Evolutionary conservation across 495 filamentous ascomycete species (phyloP).

Genomic region (Bryoglossum gracile): DNA sequence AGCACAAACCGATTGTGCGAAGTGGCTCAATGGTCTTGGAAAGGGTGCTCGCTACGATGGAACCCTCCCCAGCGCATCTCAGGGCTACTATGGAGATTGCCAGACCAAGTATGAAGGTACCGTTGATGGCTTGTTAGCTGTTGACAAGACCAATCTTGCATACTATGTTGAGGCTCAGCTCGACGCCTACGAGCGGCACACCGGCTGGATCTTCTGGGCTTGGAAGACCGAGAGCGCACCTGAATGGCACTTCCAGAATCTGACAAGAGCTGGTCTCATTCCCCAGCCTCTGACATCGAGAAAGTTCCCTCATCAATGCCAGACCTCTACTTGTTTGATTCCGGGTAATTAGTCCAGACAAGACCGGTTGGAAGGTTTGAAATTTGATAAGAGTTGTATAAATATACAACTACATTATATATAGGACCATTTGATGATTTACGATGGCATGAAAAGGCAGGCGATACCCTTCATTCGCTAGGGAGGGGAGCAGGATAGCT

Average conservation of each 20-base stretch:
- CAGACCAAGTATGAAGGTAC: constrained; percentile 49
- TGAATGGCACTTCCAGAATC: constrained; percentile 77
- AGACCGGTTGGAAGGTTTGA: neutral
- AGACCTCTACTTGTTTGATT: constrained; percentile 14
- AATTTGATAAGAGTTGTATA: neutral
- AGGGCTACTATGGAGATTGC: constrained; percentile 50
- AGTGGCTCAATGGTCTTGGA: constrained; percentile 62
- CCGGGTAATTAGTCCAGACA: constrained; percentile 13
- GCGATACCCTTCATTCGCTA: constrained; percentile 16
- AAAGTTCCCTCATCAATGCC: constrained; percentile 21
- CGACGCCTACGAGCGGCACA: constrained; percentile 60
- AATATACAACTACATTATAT: too few relatives aligned
- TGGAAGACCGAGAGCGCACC: constrained; percentile 81
- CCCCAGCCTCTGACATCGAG: constrained; percentile 23
- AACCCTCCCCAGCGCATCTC: constrained; percentile 40
- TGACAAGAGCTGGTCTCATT: constrained; percentile 26
- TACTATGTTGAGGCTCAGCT: constrained; percentile 66
- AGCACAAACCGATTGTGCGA: constrained; percentile 69
- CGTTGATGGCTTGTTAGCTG: constrained; percentile 40
- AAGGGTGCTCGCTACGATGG: constrained; percentile 67
- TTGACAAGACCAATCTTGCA: constrained; percentile 50
- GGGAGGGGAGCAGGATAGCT: neutral
- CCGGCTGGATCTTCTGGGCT: constrained; percentile 76
- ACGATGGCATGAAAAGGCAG: neutral
- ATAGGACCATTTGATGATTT: constrained; percentile 5